Evolutionary conservation across 768 basidiomycete genomes (phyloP), one percentile per base, ranked within the genome.

Genomic region (Pisolithus orientalis): DNA sequence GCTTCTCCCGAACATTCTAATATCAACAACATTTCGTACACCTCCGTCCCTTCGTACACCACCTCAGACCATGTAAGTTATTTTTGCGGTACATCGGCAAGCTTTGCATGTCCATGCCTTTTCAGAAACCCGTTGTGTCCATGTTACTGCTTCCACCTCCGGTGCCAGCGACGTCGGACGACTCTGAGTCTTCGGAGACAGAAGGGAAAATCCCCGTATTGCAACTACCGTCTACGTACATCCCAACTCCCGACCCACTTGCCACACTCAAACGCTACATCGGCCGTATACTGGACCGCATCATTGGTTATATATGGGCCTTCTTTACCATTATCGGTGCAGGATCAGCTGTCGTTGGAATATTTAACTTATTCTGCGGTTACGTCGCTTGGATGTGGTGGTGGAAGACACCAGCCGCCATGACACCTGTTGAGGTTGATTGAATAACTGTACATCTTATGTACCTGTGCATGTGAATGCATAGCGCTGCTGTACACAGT

Each of bases 101-200:
- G 21, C 32, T 31, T 27, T 29, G 17, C 34, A 4, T 7, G 2
- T 10, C 46, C 46, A 42, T 49, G 5, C 44, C 24, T 34, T 49
- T 13, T 11, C 57, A 90, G 87, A 96, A 96, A 84, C 94, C 94
- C 1, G 79, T 98, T 47, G 83, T 91, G 14, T 76, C 82, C 29
- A 71, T 93, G 37, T 75, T 94, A 11, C 72, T 82, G 27, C 74
- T 93, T 25, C 83, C 85, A 21, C 60, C 75, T 13, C 62, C 74
- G 2, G 48, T 64, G 5, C 27, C 62, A 16, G 54, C 58, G 6
- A 50, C 73, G 5, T 47, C 65, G 6, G 40, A 44, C 4, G 29
- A 16, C 3, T 44, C 46, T 13, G 32, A 32, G 9, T 13, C 17
- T 27, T 44, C 42, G 27, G 39, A 31, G 17, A 43, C 28, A 24